Evolutionary conservation across 768 basidiomycete species (phyloP).

Genomic region (Tremella yokohamensis): DNA sequence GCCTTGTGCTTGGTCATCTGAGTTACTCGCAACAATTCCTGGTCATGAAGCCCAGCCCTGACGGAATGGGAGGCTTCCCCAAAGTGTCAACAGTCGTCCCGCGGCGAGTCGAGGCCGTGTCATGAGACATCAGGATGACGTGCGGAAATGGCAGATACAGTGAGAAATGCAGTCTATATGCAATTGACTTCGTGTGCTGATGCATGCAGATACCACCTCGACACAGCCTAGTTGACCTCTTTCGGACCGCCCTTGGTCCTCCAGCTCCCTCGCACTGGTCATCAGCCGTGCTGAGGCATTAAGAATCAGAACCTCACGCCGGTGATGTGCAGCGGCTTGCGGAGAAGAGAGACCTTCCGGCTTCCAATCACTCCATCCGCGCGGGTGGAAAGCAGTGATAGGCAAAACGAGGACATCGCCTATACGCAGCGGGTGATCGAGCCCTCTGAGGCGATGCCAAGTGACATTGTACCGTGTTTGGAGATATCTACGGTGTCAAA

Average conservation of each 20-base stretch:
- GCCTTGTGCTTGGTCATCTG: constrained; percentile 32
- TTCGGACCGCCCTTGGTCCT: too few relatives aligned
- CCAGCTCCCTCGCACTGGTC: too few relatives aligned
- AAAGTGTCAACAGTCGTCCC: constrained; percentile 30
- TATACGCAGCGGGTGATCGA: constrained; percentile 41
- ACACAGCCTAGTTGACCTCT: too few relatives aligned
- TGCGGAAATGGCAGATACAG: too few relatives aligned
- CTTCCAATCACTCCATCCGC: constrained; percentile 31
- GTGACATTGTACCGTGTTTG: constrained; percentile 41
- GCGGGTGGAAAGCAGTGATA: constrained; percentile 37
- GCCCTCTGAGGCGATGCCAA: constrained; percentile 35
- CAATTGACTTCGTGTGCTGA: too few relatives aligned
- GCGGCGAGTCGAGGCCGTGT: constrained; percentile 1
- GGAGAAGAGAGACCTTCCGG: constrained; percentile 20
- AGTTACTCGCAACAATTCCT: constrained; percentile 37
- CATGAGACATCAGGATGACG: too few relatives aligned
- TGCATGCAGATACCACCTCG: too few relatives aligned
- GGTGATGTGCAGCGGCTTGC: constrained; percentile 31
- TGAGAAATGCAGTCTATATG: too few relatives aligned
- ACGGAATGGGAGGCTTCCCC: constrained; percentile 43
- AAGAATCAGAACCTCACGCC: constrained; percentile 7
- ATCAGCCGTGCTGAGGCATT: too few relatives aligned
- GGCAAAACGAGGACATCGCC: constrained; percentile 48
- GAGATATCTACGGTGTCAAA: constrained; percentile 35
- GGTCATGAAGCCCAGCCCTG: constrained; percentile 30